Base-by-base conservation (phyloP, 2,329 filamentous ascomycete genomes). In the Fusarium illudens region DNA sequence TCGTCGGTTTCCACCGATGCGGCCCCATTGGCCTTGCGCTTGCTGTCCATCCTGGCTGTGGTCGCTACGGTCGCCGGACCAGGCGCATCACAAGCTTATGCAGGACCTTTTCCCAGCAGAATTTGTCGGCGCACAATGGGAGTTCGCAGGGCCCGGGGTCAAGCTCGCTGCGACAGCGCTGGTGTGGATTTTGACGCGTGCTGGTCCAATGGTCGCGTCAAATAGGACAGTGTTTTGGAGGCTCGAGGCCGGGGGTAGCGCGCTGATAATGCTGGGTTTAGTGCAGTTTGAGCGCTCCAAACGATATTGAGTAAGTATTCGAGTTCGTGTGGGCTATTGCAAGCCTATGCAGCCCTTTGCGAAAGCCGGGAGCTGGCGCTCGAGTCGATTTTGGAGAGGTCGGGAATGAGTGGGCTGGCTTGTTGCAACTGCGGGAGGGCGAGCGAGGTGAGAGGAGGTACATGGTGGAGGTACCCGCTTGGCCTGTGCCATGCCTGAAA, bases 21-120 rank as follows among this genome's bases (percentile, higher is more conserved):
- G 60, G 78, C 76, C 65, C 82, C 81, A 73, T 83, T 83, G 52
- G 84, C 84, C 73, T 87, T 88, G 69, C 86, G 84, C 79, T 88
- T 88, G 75, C 80, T 81, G 68, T 88, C 86, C 86, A 88, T 88
- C 48, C 66, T 77, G 67, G 66, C 58, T 59, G 61, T 59, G 48
- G 65, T 68, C 30, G 60, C 58, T 65, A 63, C 37, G 62, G 55
- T 76, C 71, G 75, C 73, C 34, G 62, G 58, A 65, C 57, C 64
- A 53, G 51, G 70, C 70, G 67, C 77, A 78, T 77, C 60, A 74
- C 68, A 74, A 56, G 58, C 51, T 44, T 60, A 44, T 50, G 22
- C 32, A 57, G 48, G 37, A 39, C 51, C 42, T 17, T 51, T 37
- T 53, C 32, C 44, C 57, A 25, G 39, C 50, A 54, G 30, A 46